phyloP scores from a whole-genome alignment of 805 yeast species.

The Teunomyces gatunensis region DNA sequence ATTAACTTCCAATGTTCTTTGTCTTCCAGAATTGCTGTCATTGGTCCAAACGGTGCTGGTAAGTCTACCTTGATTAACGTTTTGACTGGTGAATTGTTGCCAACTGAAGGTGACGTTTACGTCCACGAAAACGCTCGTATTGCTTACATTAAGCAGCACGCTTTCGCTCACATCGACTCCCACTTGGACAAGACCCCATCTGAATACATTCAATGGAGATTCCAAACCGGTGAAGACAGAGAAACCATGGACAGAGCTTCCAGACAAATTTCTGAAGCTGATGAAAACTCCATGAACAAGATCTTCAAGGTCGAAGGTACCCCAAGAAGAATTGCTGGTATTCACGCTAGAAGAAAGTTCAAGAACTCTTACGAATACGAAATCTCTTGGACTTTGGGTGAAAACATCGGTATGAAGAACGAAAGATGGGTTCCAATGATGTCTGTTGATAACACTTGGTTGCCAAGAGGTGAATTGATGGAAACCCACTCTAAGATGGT shows the following conservation, averaged over 20 bases:
- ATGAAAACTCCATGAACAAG: slow-evolving; percentile 98
- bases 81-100: slow-evolving; percentile 98
- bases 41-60: slow-evolving; percentile 99
- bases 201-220: slow-evolving; percentile 99
- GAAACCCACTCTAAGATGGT: slow-evolving; percentile 95
- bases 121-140: slow-evolving; percentile 99
- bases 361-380: slow-evolving; percentile 99
- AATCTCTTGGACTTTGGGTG: slow-evolving; percentile 96
- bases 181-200: slow-evolving; percentile 99
- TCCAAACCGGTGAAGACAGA: slow-evolving; percentile 99
- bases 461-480: slow-evolving; percentile 99
- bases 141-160: slow-evolving; percentile 99
- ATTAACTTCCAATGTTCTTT: slow-evolving; percentile 98
- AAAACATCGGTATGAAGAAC: slow-evolving; percentile 96
- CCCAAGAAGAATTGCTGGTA: slow-evolving; percentile 94
- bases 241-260: slow-evolving; percentile 99
- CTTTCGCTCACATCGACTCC: slow-evolving; percentile 98
- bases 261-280: slow-evolving; percentile 95
- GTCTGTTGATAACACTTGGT: slow-evolving; percentile 99
- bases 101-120: slow-evolving; percentile 98
- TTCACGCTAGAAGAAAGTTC: slow-evolving; percentile 98
- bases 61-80: slow-evolving; percentile 98
- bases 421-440: slow-evolving; percentile 99
- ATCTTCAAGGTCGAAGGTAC: slow-evolving; percentile 98
- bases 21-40: slow-evolving; percentile 99